These are phyloP conservation scores for Phytophthora boehmeriae DNA, from an alignment of 352 stramenopile species.

Conservation along the genomic window DNA sequence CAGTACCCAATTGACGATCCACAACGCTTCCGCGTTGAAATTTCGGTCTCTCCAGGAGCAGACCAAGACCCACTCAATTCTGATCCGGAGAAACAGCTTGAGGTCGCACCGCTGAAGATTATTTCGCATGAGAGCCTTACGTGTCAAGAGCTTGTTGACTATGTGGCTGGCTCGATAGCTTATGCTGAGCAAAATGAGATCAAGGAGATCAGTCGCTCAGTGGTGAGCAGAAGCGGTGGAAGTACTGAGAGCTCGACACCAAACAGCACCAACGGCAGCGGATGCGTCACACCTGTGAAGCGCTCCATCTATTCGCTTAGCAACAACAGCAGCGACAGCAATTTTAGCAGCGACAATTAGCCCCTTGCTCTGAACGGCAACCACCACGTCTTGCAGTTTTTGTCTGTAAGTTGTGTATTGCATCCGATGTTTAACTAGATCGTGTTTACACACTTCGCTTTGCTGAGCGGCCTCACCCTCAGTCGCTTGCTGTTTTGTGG, in stretches of 20 bases:
- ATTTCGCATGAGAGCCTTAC: conserved; percentile 84
- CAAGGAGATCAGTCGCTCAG: conserved; percentile 34
- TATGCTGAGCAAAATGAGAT: conserved; percentile 74
- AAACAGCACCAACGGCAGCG: conserved; percentile 30
- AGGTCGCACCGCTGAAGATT: conserved; percentile 81
- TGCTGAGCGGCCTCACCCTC: conserved; percentile 13
- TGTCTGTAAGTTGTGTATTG: too few relatives aligned
- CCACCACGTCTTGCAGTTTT: too few relatives aligned
- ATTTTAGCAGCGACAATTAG: conserved; percentile 44
- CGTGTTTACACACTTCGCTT: conserved; percentile 5
- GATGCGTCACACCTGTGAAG: conserved; percentile 48
- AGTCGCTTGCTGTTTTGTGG: conserved; percentile 10
- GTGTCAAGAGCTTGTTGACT: conserved; percentile 87
- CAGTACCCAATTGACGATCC: conserved; percentile 68
- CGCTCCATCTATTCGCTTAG: conserved; percentile 61
- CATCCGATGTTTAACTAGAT: neutral
- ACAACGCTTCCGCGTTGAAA: conserved; percentile 84
- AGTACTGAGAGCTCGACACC: conserved; percentile 29
- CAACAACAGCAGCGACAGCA: conserved; percentile 64
- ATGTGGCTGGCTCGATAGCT: conserved; percentile 75
- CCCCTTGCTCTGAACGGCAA: neutral
- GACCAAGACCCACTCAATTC: conserved; percentile 72
- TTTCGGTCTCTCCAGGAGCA: conserved; percentile 83
- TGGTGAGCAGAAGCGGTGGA: conserved; percentile 33
- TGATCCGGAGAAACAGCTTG: conserved; percentile 62